Evolutionary conservation across 148 eudicot genomes (phyloP).

Genomic region (Vaccinium vitisidaea): DNA sequence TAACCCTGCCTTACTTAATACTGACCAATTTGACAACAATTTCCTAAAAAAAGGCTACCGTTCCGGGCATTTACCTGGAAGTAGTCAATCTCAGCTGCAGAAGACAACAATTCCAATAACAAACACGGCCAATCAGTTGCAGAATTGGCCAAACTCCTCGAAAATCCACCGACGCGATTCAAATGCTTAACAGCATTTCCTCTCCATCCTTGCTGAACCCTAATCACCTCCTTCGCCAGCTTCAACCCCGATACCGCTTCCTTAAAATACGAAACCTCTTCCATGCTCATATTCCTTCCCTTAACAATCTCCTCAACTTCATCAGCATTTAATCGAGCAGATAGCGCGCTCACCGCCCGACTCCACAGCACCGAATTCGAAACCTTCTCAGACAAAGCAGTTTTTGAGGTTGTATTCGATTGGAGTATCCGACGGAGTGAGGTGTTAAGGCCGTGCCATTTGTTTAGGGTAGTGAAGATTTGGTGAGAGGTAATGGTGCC

Average conservation of each 20-base stretch:
- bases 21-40: background rate
- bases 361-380: constrained; percentile 67
- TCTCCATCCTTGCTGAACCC: constrained; percentile 76
- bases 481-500: constrained; percentile 78
- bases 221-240: constrained; percentile 81
- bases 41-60: background rate
- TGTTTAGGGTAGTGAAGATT: constrained; percentile 65
- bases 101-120: constrained; percentile 83
- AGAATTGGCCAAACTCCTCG: constrained; percentile 64
- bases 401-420: constrained; percentile 23
- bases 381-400: constrained; percentile 27
- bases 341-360: constrained; percentile 56
- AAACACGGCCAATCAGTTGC: constrained; percentile 95
- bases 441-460: constrained; percentile 66
- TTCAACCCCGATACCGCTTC: constrained; percentile 71
- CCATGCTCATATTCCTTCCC: constrained; percentile 44
- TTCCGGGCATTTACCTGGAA: constrained; percentile 64
- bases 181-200: constrained; percentile 61
- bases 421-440: constrained; percentile 43
- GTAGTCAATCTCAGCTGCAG: constrained; percentile 70
- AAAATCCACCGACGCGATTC: constrained; percentile 73
- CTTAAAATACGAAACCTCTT: constrained; percentile 60
- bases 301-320: constrained; percentile 51
- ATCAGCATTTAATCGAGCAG: constrained; percentile 40
- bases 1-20: background rate